Percentiles rank a stretch among this genome's conserved stretches.
Evolutionary conservation across 1,284 basidiomycete genomes (phyloP).

Genomic region (Puccinia polysora): DNA sequence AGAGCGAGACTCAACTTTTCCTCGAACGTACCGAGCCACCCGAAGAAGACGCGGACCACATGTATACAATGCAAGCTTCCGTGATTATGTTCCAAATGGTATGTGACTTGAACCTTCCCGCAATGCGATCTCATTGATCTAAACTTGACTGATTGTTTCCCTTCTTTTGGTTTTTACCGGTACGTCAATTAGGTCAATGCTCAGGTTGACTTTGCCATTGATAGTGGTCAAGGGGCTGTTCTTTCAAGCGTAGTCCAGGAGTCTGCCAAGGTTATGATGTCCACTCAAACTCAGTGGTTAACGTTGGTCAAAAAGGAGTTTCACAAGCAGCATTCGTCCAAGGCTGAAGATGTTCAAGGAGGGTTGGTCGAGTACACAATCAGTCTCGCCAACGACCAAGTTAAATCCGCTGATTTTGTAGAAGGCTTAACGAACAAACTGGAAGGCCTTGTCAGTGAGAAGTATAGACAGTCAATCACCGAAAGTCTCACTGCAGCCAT

Average conservation of each 20-base stretch:
- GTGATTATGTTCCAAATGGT: conserved; percentile 84
- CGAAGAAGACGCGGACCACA: conserved; percentile 78
- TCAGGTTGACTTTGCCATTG: conserved; percentile 87
- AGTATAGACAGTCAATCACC: conserved; percentile 77
- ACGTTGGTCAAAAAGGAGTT: conserved; percentile 77
- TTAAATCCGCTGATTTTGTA: conserved; percentile 89
- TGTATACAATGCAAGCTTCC: conserved; percentile 86
- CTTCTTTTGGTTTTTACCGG: neutral
- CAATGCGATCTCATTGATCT: neutral
- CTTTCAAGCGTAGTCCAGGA: conserved; percentile 86
- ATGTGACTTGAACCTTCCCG: neutral
- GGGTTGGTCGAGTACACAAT: conserved; percentile 95
- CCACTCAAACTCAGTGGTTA: conserved; percentile 84
- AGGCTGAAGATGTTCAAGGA: conserved; percentile 75
- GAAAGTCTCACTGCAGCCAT: conserved; percentile 90
- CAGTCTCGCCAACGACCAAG: conserved; percentile 96
- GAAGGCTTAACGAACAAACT: conserved; percentile 79
- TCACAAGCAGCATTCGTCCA: conserved; percentile 71
- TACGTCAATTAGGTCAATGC: conserved; percentile 79
- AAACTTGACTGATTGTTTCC: neutral
- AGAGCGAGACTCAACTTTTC: conserved; percentile 81
- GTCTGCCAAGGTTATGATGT: conserved; percentile 79
- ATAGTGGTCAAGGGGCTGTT: conserved; percentile 91
- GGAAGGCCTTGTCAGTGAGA: conserved; percentile 85
- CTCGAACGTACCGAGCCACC: conserved; percentile 75